A percentile compares a stretch with the other conserved stretches of the same genome.
These are phyloP conservation scores for Starmerella vitae DNA, from an alignment of 805 yeast species.

Conservation along the genomic window DNA sequence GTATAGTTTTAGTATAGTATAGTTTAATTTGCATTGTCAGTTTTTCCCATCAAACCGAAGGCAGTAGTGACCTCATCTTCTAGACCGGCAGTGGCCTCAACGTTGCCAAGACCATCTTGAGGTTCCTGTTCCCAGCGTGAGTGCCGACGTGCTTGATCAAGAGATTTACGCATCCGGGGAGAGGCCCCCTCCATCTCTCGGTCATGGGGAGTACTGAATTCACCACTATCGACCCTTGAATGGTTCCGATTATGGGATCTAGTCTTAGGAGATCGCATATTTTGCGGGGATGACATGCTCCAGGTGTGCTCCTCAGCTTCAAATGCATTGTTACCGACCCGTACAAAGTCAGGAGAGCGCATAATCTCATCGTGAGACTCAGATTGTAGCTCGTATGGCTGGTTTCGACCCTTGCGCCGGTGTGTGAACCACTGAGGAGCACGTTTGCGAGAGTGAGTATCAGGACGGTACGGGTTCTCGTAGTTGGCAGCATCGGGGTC, in stretches of 20 bases:
- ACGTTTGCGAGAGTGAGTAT: constrained; percentile 7
- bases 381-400: constrained; percentile 18
- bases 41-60: constrained; percentile 23
- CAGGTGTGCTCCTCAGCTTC: constrained; percentile 17
- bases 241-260: background rate
- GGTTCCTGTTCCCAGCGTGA: constrained; percentile 23
- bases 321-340: constrained; percentile 15
- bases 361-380: constrained; percentile 18
- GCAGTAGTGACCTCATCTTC: constrained; percentile 27
- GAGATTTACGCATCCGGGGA: constrained; percentile 19
- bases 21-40: background rate
- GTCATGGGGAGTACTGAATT: constrained; percentile 12
- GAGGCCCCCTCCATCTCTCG: constrained; percentile 9
- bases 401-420: constrained; percentile 10
- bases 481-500: constrained; percentile 24
- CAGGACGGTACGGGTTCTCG: constrained; percentile 22
- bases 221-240: background rate
- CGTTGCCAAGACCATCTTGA: constrained; percentile 14
- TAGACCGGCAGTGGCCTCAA: constrained; percentile 19
- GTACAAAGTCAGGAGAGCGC: constrained; percentile 20
- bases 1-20: background rate
- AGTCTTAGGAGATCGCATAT: background rate
- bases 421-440: constrained; percentile 6
- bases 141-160: constrained; percentile 20
- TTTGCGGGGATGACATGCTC: background rate